Base-by-base conservation (phyloP, 805 yeast species). In the Hanseniaspora nectarophila region DNA sequence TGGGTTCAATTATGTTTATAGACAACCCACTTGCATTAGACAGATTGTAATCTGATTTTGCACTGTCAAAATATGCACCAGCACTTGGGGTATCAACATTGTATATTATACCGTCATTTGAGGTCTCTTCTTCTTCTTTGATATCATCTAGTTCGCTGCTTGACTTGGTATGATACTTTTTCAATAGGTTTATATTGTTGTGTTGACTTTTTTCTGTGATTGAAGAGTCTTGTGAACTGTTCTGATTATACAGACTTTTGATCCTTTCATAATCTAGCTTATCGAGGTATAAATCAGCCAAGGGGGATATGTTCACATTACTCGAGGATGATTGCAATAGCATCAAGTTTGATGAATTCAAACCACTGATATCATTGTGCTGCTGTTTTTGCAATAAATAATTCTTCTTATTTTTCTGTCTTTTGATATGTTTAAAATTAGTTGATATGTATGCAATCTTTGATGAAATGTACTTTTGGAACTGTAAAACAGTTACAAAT, bases 401-500 rank as follows among this genome's bases (percentile, higher is more conserved):
- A 13, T 40, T 40, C 21, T 40, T n/a, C 9, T 40, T 40, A 8
- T 40, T 24, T 3, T 40, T 40, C 9, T 29, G 8, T 24, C 16
- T 38, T 28, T 39, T 40, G 5, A 20, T 24, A 16, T 26, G 16
- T 15, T 51, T 54, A 34, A 51, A 53, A 15, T 55, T 37, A 32
- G 77, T 63, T 58, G 63, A 69, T 60, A 38, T 18, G 37, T 74
- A 73, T 29, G 86, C 79, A 40, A 73, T 61, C 54, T 75, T 69
- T 26, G 74, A 73, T 5, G 86, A 78, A 13, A 67, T 60, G 31
- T 73, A 56, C 13, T 76, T 74, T 39, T 72, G 68, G 23, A 75
- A 63, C 21, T 74, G 59, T 57, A 81, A 76, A 75, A 82, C 80
- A 13, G 71, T 56, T 10, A 75, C 56, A 37, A 82, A 70, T 1